phyloP scores from a whole-genome alignment of 352 stramenopile species.

The Pythium sukuiense region DNA sequence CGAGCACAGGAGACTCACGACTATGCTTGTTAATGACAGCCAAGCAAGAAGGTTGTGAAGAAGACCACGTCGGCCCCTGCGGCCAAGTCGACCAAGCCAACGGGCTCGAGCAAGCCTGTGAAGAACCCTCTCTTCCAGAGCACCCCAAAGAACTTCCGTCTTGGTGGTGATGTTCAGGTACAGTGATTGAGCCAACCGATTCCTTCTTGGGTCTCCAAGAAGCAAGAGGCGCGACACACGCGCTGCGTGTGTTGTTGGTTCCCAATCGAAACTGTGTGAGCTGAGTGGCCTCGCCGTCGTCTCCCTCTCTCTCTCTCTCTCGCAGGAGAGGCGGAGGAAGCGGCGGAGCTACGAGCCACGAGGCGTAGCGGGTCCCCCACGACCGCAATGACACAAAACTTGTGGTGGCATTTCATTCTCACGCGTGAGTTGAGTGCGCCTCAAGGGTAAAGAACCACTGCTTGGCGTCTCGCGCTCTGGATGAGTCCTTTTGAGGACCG shows the following conservation, averaged over 20 bases:
- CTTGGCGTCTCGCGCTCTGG: conserved; percentile 7
- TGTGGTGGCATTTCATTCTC: conserved; percentile 69
- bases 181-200: conserved; percentile 29
- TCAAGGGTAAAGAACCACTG: conserved; percentile 76
- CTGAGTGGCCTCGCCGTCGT: conserved; percentile 7
- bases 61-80: conserved; percentile 65
- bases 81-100: conserved; percentile 70
- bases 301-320: not conserved
- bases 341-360: conserved; percentile 6
- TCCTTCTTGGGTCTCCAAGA: conserved; percentile 10
- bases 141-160: conserved; percentile 93
- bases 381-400: conserved; percentile 93
- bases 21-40: conserved; percentile 27
- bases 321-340: not conserved
- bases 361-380: conserved; percentile 85
- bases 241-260: conserved; percentile 11
- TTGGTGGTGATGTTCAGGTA: conserved; percentile 97
- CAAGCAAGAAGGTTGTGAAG: conserved; percentile 86
- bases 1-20: not conserved
- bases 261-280: conserved; percentile 29
- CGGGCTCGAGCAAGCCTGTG: conserved; percentile 67
- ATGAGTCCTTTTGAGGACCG: not conserved
- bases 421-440: conserved; percentile 37
- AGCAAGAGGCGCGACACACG: conserved; percentile 1
- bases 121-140: conserved; percentile 95